Conservation (phyloP, 805 yeast genomes). For the Hanseniaspora thailandica region DNA sequence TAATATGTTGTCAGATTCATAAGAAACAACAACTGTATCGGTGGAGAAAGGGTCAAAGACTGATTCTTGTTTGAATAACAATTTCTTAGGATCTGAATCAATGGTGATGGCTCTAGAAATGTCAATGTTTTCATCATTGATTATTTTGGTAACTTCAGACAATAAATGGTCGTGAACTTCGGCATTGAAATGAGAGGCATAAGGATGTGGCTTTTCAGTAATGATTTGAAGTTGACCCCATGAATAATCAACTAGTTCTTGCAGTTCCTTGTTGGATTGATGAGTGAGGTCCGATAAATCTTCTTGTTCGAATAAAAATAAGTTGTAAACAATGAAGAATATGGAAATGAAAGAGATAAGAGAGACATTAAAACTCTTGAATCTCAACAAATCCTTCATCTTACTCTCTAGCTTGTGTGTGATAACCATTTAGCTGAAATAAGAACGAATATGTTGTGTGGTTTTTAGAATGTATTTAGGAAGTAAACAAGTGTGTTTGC, state of each 20-base stretch:
- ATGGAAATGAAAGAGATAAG: slow-evolving; percentile 41
- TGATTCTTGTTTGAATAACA: slow-evolving; percentile 41
- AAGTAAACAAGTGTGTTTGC: no score
- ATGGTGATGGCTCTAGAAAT: slow-evolving; percentile 18
- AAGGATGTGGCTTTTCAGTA: slow-evolving; percentile 62
- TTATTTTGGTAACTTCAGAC: slow-evolving; percentile 32
- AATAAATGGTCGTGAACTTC: slow-evolving; percentile 57
- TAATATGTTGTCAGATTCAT: slow-evolving; percentile 69
- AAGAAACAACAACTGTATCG: slow-evolving; percentile 48
- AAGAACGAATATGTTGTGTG: not conserved
- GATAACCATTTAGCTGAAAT: not conserved
- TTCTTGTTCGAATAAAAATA: slow-evolving; percentile 19
- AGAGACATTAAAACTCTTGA: slow-evolving; percentile 60
- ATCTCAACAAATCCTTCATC: slow-evolving; percentile 21
- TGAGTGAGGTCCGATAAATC: not conserved
- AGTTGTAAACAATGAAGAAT: slow-evolving; percentile 31
- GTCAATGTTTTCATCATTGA: slow-evolving; percentile 26
- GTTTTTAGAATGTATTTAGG: no score
- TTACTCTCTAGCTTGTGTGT: not conserved
- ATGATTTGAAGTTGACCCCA: slow-evolving; percentile 69
- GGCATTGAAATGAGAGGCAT: slow-evolving; percentile 65
- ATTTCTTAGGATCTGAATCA: slow-evolving; percentile 30
- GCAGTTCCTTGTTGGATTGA: not conserved
- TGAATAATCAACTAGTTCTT: slow-evolving; percentile 26
- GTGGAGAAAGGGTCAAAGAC: slow-evolving; percentile 35